Base-by-base conservation (phyloP, 495 filamentous ascomycete genomes). In the Podospora bellae-mahoneyi region DNA sequence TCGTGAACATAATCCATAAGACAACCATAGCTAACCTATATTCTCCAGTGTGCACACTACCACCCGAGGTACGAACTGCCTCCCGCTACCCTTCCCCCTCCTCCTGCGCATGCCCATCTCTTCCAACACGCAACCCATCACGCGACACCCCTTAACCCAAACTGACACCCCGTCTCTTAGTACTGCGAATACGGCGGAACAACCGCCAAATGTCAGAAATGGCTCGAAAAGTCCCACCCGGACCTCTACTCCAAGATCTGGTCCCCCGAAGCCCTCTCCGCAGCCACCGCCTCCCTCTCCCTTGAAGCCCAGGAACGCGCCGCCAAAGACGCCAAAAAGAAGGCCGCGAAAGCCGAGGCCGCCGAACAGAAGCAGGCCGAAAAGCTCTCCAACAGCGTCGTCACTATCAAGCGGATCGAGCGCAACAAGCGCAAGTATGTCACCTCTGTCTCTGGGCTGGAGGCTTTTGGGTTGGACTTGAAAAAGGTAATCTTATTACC, bases 131-230 rank as follows among this genome's bases (percentile, higher is more conserved):
- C 34, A 63, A 44, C 23, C 32, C 55, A 19, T 23, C 54, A n/a
- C 54, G 54, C 27, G 28, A 63, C 39, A 6, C 2, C 13, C 23
- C 23, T 23, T 23, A 23, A 23, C 23, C 30, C 30, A 32, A 32
- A 32, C 30, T 32, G 6, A 28, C 19, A 23, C 27, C 39, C 54
- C 63, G 16, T 5, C n/a, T 16, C 30, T 28, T 64, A 99, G 95
- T 99, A 97, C 80, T 99, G 95, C 81, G 96, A 98, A 80, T 98
- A 97, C 78, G 94, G 95, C 73, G 94, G 91, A 64, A 97, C 94
- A n/a, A 88, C 90, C n/a, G 96, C 92, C 80, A 97, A 97, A 83
- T 99, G 95, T 79, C 90, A 94, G 76, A 92, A 97, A 76, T 99
- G 95, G 95, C 85, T 99, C 13, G 84, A 93, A 72, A 88, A 90